Percentiles rank a stretch among this genome's conserved stretches.
Conservation (phyloP, 2,329 filamentous ascomycete genomes). For the Beauveria bassiana region DNA sequence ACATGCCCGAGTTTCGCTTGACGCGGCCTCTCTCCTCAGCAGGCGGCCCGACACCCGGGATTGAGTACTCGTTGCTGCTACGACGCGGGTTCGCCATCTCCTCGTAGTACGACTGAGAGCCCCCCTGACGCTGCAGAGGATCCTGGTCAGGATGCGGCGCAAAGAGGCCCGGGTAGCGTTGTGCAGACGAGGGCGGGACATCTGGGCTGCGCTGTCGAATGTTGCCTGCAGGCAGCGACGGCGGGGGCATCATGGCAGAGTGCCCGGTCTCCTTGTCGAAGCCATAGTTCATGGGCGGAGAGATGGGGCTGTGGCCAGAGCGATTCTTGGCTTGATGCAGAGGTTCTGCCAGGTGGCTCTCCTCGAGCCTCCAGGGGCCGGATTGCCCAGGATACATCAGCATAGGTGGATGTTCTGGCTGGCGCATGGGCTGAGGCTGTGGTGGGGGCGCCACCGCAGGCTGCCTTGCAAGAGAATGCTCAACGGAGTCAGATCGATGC, state of each 20-base stretch:
- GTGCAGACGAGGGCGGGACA: constrained; percentile 43
- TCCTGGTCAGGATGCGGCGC: constrained; percentile 17
- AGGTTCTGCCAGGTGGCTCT: constrained; percentile 46
- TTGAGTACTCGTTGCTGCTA: constrained; percentile 31
- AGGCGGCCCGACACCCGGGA: constrained; percentile 28
- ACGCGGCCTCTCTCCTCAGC: constrained; percentile 28
- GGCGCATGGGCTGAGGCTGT: not conserved
- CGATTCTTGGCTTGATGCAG: constrained; percentile 31
- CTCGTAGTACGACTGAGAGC: constrained; percentile 14
- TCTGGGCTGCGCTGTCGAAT: constrained; percentile 23
- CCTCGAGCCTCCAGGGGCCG: constrained; percentile 46
- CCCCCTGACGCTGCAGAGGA: not conserved
- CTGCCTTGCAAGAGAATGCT: not conserved
- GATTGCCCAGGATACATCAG: constrained; percentile 20
- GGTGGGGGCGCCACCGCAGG: not conserved
- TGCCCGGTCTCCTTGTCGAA: constrained; percentile 46
- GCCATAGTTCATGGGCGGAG: constrained; percentile 25
- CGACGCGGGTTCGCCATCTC: constrained; percentile 31
- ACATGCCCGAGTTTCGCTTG: constrained; percentile 36
- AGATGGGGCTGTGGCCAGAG: constrained; percentile 22
- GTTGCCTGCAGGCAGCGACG: constrained; percentile 7
- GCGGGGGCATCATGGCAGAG: constrained; percentile 12
- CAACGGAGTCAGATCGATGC: not conserved
- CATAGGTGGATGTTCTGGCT: constrained; percentile 5
- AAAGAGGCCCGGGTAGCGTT: constrained; percentile 43